phyloP scores from a whole-genome alignment of 1,139 yeast species.

The Debaryomyces subglobosus region DNA sequence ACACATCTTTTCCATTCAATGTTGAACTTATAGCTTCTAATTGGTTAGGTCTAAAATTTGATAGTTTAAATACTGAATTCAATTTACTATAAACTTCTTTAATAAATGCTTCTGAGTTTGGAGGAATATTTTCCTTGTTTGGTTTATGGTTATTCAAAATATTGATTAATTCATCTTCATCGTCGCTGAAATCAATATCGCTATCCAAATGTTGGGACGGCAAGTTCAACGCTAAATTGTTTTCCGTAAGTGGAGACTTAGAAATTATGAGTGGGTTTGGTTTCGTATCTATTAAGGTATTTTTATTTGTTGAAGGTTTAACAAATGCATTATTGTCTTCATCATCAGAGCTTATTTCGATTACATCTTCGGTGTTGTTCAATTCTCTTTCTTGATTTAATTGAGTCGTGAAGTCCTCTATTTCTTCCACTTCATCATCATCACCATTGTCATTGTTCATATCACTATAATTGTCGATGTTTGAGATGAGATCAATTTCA shows the following conservation, averaged over 20 bases:
- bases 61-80: constrained; percentile 60
- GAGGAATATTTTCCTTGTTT: constrained; percentile 22
- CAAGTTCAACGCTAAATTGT: neutral
- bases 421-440: constrained; percentile 32
- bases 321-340: constrained; percentile 18
- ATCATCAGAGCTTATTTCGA: constrained; percentile 38
- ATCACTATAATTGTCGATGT: constrained; percentile 13
- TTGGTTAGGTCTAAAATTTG: constrained; percentile 80
- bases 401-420: constrained; percentile 40
- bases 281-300: constrained; percentile 1
- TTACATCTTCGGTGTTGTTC: constrained; percentile 26
- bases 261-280: constrained; percentile 6
- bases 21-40: constrained; percentile 85
- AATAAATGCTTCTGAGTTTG: constrained; percentile 41
- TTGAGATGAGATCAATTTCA: constrained; percentile 13
- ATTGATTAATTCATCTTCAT: constrained; percentile 38
- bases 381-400: constrained; percentile 48
- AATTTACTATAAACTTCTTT: constrained; percentile 65
- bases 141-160: constrained; percentile 19
- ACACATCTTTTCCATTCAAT: constrained; percentile 79
- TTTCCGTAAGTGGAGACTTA: constrained; percentile 9
- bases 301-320: neutral
- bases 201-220: constrained; percentile 20
- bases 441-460: constrained; percentile 17
- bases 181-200: constrained; percentile 39